phyloP scores from a whole-genome alignment of 345 rosid genomes.

The Syzygium oleosum region DNA sequence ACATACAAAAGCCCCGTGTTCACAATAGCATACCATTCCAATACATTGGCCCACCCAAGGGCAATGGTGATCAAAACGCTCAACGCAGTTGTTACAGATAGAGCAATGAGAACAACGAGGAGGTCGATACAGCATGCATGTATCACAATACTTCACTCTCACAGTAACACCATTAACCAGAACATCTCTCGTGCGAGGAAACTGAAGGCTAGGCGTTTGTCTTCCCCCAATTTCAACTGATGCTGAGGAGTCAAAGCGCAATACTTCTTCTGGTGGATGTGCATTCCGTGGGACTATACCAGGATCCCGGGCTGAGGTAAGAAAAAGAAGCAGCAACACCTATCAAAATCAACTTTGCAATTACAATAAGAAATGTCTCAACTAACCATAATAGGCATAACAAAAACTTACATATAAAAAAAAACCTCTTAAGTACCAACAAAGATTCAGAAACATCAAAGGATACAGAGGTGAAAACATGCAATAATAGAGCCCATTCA shows the following conservation, averaged over 20 bases:
- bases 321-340: slow-evolving; percentile 78
- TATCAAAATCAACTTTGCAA: slow-evolving; percentile 27
- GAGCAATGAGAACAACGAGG: slow-evolving; percentile 98
- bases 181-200: slow-evolving; percentile 88
- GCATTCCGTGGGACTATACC: slow-evolving; percentile 84
- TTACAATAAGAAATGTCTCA: neutral
- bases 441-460: neutral
- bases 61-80: slow-evolving; percentile 98
- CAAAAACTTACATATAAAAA: neutral
- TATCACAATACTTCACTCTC: slow-evolving; percentile 87
- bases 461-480: neutral
- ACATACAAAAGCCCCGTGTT: neutral
- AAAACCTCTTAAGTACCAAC: neutral
- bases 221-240: slow-evolving; percentile 63
- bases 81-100: slow-evolving; percentile 86
- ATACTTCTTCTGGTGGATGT: slow-evolving; percentile 95
- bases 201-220: slow-evolving; percentile 82
- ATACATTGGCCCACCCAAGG: slow-evolving; percentile 99
- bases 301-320: slow-evolving; percentile 91
- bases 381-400: neutral
- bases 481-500: neutral
- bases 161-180: slow-evolving; percentile 71
- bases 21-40: slow-evolving; percentile 65
- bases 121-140: slow-evolving; percentile 98
- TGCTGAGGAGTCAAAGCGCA: slow-evolving; percentile 50